Base-by-base conservation (phyloP, 2,329 filamentous ascomycete genomes). In the Penicillium vulpinum region DNA sequence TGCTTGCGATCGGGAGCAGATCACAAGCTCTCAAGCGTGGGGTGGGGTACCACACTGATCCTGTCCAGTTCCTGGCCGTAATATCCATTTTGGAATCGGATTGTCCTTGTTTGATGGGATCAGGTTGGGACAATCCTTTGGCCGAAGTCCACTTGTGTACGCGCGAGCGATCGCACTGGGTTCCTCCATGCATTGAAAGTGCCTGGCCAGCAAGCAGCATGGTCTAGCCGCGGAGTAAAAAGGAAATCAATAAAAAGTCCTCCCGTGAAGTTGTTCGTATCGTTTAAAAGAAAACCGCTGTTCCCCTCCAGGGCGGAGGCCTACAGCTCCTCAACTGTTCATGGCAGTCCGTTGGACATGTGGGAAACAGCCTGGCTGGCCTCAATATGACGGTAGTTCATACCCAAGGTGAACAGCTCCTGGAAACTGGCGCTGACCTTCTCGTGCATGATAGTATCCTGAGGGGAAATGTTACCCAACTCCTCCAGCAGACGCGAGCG, bases 401-500 rank as follows among this genome's bases (percentile, higher is more conserved):
- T 54, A 29, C 75, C 74, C 43, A 77, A 67, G 16, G 75, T 77
- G 57, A 73, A 75, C 39, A 78, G 65, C 49, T 78, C 75, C 68
- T 78, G 75, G 47, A 78, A 68, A 58, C 73, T 73, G 49, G 75
- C 75, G 66, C 77, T 78, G 58, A 76, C 74, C 64, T 75, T 76
- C 55, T 78, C 75, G 48, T 77, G 75, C 66, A 75, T 72, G 22
- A 70, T 66, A 11, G 70, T 70, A 56, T 78, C 73, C 67, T 75
- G 70, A 4, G 75, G 75, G 16, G 66, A 72, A 62, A 77, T 75
- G 51, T 67, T 72, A 58, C 62, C 62, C 10, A 78, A 63, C 47
- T 78, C 73, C 56, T 76, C 72, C 18, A 76, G 65, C 22, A 78
- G 62, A 18, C 74, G 70, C 5, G 69, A 61, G 46, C 75, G 74